Percentiles rank a stretch among this genome's conserved stretches.
Evolutionary conservation across 2,329 filamentous ascomycete genomes (phyloP).

Genomic region (Helminthosporium solani): DNA sequence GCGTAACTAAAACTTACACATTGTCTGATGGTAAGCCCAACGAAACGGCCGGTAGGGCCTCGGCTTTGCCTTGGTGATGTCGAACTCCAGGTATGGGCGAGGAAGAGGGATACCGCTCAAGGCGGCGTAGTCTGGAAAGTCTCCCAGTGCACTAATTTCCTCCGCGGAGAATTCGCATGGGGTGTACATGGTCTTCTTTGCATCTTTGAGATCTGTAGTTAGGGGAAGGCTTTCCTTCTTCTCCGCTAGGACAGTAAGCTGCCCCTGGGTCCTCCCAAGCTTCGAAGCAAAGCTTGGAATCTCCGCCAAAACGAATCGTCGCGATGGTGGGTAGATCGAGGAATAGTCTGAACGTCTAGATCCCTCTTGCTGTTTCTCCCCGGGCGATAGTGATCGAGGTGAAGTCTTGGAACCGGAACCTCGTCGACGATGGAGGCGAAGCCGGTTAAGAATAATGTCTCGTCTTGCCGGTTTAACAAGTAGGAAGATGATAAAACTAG

Average conservation of each 20-base stretch:
- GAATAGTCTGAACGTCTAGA: constrained; percentile 43
- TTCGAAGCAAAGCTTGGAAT: constrained; percentile 27
- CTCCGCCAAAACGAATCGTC: constrained; percentile 49
- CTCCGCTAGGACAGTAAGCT: constrained; percentile 21
- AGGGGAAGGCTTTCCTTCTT: constrained; percentile 26
- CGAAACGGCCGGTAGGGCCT: constrained; percentile 79
- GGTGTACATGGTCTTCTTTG: constrained; percentile 49
- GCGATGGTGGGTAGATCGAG: constrained; percentile 55
- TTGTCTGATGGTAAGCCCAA: constrained; percentile 87
- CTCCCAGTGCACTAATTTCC: constrained; percentile 69
- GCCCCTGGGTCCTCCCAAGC: constrained; percentile 25
- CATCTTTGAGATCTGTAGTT: constrained; percentile 27
- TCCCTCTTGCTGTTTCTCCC: constrained; percentile 42
- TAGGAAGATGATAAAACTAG: constrained; percentile 29
- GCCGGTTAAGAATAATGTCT: constrained; percentile 42
- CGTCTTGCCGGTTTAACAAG: constrained; percentile 39
- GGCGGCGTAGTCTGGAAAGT: constrained; percentile 76
- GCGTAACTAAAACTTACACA: constrained; percentile 63
- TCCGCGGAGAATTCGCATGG: constrained; percentile 69
- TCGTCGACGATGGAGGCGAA: constrained; percentile 45
- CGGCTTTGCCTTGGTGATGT: constrained; percentile 66
- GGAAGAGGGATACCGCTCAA: constrained; percentile 75
- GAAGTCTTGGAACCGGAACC: constrained; percentile 54
- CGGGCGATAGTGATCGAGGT: constrained; percentile 54
- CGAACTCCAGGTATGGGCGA: constrained; percentile 61